Conservation (phyloP, 2,329 filamentous ascomycete genomes). For the Botryosphaeria dothidea region DNA sequence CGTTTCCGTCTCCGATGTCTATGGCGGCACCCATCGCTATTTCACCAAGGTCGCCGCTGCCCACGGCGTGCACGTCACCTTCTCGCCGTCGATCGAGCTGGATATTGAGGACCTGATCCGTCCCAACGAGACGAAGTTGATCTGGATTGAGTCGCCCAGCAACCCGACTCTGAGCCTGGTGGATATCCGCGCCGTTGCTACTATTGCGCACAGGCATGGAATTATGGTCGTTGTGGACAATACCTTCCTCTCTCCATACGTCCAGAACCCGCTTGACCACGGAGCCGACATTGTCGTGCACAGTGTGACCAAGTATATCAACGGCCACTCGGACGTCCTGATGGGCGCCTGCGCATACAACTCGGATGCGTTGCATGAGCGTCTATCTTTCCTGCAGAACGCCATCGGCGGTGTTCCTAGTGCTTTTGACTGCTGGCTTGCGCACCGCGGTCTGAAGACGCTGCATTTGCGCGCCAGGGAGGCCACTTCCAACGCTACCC, state of each 20-base stretch:
- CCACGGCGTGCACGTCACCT: slow-evolving; percentile 91
- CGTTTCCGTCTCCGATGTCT: slow-evolving; percentile 95
- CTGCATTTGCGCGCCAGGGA: slow-evolving; percentile 89
- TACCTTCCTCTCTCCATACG: slow-evolving; percentile 94
- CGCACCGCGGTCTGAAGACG: slow-evolving; percentile 94
- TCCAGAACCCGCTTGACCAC: slow-evolving; percentile 93
- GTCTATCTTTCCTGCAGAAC: slow-evolving; percentile 91
- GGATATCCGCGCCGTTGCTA: slow-evolving; percentile 84
- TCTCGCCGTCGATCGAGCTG: slow-evolving; percentile 87
- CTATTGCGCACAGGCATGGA: slow-evolving; percentile 80
- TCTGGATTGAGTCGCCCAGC: slow-evolving; percentile 96
- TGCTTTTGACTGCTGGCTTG: slow-evolving; percentile 96
- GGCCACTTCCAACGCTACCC: slow-evolving; percentile 77
- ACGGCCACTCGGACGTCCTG: slow-evolving; percentile 92
- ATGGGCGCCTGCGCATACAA: slow-evolving; percentile 98
- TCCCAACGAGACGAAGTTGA: slow-evolving; percentile 77
- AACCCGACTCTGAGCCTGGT: slow-evolving; percentile 94
- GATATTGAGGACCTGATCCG: slow-evolving; percentile 84
- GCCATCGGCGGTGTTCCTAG: slow-evolving; percentile 94
- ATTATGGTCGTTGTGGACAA: slow-evolving; percentile 99
- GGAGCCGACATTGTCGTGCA: slow-evolving; percentile 97
- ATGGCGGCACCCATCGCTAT: slow-evolving; percentile 96
- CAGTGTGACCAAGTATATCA: slow-evolving; percentile 98
- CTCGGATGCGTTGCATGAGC: slow-evolving; percentile 72
- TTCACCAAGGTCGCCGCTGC: slow-evolving; percentile 97